phyloP scores from a whole-genome alignment of 2,329 filamentous ascomycete species.

The Cordyceps pruinosa region DNA sequence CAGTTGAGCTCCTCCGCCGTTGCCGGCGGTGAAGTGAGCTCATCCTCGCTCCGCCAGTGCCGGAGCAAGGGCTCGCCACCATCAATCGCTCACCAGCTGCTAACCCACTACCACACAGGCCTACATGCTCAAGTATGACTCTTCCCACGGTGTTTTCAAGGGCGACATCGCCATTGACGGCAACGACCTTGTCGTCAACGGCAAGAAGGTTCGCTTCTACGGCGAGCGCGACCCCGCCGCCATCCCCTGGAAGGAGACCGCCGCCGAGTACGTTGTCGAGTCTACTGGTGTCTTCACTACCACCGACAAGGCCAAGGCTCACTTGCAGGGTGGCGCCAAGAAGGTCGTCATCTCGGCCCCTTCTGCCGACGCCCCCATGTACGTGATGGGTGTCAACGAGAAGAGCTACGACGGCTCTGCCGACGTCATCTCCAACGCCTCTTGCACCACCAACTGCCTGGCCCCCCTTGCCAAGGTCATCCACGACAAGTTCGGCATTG shows the following conservation, averaged over 20 bases:
- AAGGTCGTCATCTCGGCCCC: slow-evolving; percentile 93
- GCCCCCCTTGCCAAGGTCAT: slow-evolving; percentile 98
- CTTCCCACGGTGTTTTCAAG: slow-evolving; percentile 94
- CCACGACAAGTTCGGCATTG: slow-evolving; percentile 94
- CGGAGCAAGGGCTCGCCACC: background rate
- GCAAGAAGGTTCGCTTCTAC: slow-evolving; percentile 95
- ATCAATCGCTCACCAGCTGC: background rate
- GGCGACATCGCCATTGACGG: slow-evolving; percentile 69
- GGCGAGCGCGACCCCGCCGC: slow-evolving; percentile 78
- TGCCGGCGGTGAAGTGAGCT: background rate
- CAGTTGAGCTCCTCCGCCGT: background rate
- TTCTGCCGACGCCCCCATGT: slow-evolving; percentile 97
- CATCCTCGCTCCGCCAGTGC: background rate
- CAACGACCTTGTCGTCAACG: slow-evolving; percentile 77
- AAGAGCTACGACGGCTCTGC: slow-evolving; percentile 84
- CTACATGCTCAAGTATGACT: slow-evolving; percentile 99
- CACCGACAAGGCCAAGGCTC: slow-evolving; percentile 87
- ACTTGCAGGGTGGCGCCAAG: slow-evolving; percentile 96
- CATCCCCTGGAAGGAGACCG: slow-evolving; percentile 86
- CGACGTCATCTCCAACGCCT: slow-evolving; percentile 96
- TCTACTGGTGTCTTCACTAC: slow-evolving; percentile 99
- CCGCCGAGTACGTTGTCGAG: slow-evolving; percentile 92
- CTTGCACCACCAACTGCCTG: slow-evolving; percentile 99
- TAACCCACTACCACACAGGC: slow-evolving; percentile 46
- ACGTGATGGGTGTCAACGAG: slow-evolving; percentile 99